phyloP scores from a whole-genome alignment of 2,329 filamentous ascomycete genomes.

The Colletotrichum plurivorum region DNA sequence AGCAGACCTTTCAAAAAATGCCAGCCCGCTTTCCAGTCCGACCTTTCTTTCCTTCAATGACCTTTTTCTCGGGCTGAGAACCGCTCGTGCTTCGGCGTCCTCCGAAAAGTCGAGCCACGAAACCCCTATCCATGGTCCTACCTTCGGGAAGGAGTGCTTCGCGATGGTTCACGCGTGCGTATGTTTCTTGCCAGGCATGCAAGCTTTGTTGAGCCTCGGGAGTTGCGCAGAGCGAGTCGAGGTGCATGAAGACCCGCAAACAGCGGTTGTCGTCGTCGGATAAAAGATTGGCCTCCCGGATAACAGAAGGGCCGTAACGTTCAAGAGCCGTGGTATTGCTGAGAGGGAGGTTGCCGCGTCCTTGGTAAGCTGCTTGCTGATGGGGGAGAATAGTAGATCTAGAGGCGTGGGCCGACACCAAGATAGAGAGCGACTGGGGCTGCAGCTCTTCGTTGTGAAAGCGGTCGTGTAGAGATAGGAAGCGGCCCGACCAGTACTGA shows the following conservation, averaged over 20 bases:
- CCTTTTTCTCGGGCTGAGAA: conserved; percentile 29
- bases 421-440: conserved; percentile 15
- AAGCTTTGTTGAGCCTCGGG: conserved; percentile 64
- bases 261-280: conserved; percentile 37
- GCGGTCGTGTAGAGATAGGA: conserved; percentile 69
- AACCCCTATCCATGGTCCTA: conserved; percentile 41
- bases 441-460: conserved; percentile 54
- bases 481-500: conserved; percentile 75
- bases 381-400: conserved; percentile 16
- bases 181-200: conserved; percentile 63
- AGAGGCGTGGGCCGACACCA: conserved; percentile 32
- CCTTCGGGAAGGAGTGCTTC: conserved; percentile 57
- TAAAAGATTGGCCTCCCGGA: conserved; percentile 18
- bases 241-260: conserved; percentile 57
- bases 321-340: conserved; percentile 38
- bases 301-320: conserved; percentile 12
- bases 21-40: conserved; percentile 38
- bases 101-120: conserved; percentile 36
- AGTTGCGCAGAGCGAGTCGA: conserved; percentile 63
- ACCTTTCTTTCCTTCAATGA: conserved; percentile 27
- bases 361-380: conserved; percentile 18
- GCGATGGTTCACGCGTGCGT: conserved; percentile 58
- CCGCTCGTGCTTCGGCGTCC: conserved; percentile 20
- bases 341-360: conserved; percentile 31
- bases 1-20: conserved; percentile 1